Evolutionary conservation across 2,329 filamentous ascomycete genomes (phyloP).

Genomic region (Xylaria sp.): DNA sequence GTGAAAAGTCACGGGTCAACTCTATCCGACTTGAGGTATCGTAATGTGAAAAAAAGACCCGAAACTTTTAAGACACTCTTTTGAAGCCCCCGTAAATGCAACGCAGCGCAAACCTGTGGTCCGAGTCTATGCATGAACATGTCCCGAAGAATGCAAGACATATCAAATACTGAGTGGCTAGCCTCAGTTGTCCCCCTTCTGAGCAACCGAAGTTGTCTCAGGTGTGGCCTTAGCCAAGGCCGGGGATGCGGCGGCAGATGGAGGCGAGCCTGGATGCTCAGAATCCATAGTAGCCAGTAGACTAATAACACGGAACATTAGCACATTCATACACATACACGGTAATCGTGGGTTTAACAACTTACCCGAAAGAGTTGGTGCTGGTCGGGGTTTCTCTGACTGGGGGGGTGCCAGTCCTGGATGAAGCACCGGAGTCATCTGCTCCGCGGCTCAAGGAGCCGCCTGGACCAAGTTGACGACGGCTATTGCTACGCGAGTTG

Average conservation of each 20-base stretch:
- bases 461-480: conserved; percentile 72
- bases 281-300: conserved; percentile 54
- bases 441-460: conserved; percentile 65
- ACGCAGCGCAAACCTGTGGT: conserved; percentile 38
- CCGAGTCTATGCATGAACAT: conserved; percentile 40
- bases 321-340: conserved; percentile 9
- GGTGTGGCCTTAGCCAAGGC: conserved; percentile 58
- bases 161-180: conserved; percentile 33
- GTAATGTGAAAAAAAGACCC: conserved; percentile 36
- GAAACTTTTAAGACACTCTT: conserved; percentile 42
- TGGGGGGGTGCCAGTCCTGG: conserved; percentile 83
- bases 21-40: conserved; percentile 39
- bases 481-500: conserved; percentile 83
- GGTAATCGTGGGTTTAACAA: not conserved
- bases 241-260: conserved; percentile 62
- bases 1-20: conserved; percentile 28
- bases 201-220: conserved; percentile 40
- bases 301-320: conserved; percentile 36
- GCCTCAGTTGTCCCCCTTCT: conserved; percentile 49
- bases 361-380: conserved; percentile 92
- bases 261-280: conserved; percentile 63
- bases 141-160: conserved; percentile 35
- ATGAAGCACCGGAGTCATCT: conserved; percentile 83
- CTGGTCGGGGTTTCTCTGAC: conserved; percentile 56
- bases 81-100: conserved; percentile 41